phyloP scores from a whole-genome alignment of 306 rosid species.

The Pyrus communis region DNA sequence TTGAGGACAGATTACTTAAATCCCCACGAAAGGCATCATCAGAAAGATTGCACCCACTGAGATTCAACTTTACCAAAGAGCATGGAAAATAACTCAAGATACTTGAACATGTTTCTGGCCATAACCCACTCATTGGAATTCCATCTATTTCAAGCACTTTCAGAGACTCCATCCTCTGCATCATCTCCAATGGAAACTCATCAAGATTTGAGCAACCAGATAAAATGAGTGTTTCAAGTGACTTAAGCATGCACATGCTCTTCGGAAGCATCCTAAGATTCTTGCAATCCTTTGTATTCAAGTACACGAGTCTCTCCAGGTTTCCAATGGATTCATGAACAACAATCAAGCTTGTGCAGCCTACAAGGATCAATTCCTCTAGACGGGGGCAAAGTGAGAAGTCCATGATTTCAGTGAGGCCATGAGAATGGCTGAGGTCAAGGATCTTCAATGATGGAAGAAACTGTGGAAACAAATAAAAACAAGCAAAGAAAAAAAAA shows the following conservation, averaged over 20 bases:
- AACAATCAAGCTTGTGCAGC: not conserved
- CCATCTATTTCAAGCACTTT: not conserved
- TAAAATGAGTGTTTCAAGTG: not conserved
- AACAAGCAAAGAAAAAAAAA: not conserved
- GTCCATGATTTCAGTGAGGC: not conserved
- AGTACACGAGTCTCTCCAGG: not conserved
- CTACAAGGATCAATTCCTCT: not conserved
- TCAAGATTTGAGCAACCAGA: not conserved
- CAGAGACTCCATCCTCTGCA: not conserved
- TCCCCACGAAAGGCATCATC: not conserved
- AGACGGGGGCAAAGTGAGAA: slow-evolving; percentile 2
- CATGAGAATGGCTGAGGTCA: not conserved
- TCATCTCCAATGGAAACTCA: not conserved
- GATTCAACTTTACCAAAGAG: not conserved
- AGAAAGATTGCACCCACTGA: not conserved
- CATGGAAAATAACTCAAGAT: not conserved
- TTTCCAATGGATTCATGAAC: slow-evolving; percentile 6
- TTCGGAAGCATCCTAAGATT: not conserved
- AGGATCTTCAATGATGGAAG: not conserved
- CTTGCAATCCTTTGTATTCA: not conserved
- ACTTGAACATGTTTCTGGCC: not conserved
- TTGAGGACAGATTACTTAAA: not conserved
- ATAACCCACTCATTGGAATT: not conserved
- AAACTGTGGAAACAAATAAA: not conserved
- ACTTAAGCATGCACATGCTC: not conserved